Conservation (phyloP, 768 basidiomycete genomes). For the Leccinum obscurum region DNA sequence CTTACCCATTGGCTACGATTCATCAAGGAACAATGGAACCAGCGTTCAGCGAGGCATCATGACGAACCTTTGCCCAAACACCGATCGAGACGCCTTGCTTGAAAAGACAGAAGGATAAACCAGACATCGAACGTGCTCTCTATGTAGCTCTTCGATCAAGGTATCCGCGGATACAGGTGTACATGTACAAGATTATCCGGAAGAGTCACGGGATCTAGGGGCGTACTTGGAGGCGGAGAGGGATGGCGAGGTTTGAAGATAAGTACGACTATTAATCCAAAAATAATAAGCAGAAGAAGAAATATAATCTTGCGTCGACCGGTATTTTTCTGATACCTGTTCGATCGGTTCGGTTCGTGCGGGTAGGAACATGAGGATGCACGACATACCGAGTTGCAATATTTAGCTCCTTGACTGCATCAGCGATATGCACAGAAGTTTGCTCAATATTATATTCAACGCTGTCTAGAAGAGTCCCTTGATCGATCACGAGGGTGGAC, state of each 20-base stretch:
- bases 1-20: slow-evolving; percentile 11
- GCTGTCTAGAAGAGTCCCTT: slow-evolving; percentile 94
- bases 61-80: slow-evolving; percentile 21
- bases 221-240: slow-evolving; percentile 30
- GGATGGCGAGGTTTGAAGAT: slow-evolving; percentile 87
- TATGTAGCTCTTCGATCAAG: slow-evolving; percentile 22
- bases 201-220: slow-evolving; percentile 28
- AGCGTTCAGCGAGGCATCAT: neutral
- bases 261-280: slow-evolving; percentile 82
- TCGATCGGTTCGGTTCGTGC: neutral
- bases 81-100: slow-evolving; percentile 5
- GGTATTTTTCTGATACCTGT: slow-evolving; percentile 91
- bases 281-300: slow-evolving; percentile 84
- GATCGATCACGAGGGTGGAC: slow-evolving; percentile 91
- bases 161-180: slow-evolving; percentile 35
- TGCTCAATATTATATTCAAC: slow-evolving; percentile 98
- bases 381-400: slow-evolving; percentile 72
- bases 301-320: slow-evolving; percentile 94
- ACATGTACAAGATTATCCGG: slow-evolving; percentile 32
- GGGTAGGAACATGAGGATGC: neutral
- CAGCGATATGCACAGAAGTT: slow-evolving; percentile 76
- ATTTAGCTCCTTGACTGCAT: slow-evolving; percentile 82
- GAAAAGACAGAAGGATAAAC: slow-evolving; percentile 5
- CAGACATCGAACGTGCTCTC: slow-evolving; percentile 15
- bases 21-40: slow-evolving; percentile 9